Conservation (phyloP, 345 rosid species). For the Zanthoxylum bungeanum region DNA sequence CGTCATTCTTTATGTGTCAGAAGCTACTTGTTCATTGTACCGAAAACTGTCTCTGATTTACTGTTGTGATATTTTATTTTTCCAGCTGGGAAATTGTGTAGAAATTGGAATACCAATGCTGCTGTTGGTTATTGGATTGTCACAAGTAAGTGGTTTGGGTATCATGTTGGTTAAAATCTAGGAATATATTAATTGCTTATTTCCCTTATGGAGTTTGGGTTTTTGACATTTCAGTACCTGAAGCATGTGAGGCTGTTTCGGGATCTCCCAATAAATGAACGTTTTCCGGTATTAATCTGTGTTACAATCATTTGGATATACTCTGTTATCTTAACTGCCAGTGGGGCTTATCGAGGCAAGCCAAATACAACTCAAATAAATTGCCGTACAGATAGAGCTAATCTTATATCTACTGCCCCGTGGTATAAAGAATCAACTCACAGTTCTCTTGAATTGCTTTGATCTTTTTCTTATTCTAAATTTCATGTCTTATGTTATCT, state of each 20-base stretch:
- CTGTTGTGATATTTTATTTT: conserved; percentile 3
- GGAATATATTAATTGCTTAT: conserved; percentile 3
- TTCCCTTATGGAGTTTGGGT: conserved; percentile 6
- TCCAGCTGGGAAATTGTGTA: conserved; percentile 85
- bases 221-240: conserved; percentile 57
- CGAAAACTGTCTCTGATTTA: neutral
- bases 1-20: neutral
- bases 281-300: conserved; percentile 76
- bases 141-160: conserved; percentile 51
- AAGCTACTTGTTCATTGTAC: neutral
- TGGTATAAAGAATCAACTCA: conserved; percentile 46
- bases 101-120: conserved; percentile 97
- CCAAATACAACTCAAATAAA: conserved; percentile 54
- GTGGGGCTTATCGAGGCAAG: conserved; percentile 81
- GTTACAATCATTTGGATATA: conserved; percentile 75
- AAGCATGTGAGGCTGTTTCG: conserved; percentile 63
- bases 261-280: conserved; percentile 65
- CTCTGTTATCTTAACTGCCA: conserved; percentile 75
- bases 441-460: neutral
- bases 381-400: conserved; percentile 81
- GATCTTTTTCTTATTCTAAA: conserved; percentile 1
- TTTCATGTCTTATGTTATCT: conserved; percentile 11
- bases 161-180: neutral
- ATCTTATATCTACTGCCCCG: conserved; percentile 85
- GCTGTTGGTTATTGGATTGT: conserved; percentile 63